Evolutionary conservation across 768 basidiomycete genomes (phyloP), one percentile per base, ranked within the genome.

Genomic region (Suillus subaureus): DNA sequence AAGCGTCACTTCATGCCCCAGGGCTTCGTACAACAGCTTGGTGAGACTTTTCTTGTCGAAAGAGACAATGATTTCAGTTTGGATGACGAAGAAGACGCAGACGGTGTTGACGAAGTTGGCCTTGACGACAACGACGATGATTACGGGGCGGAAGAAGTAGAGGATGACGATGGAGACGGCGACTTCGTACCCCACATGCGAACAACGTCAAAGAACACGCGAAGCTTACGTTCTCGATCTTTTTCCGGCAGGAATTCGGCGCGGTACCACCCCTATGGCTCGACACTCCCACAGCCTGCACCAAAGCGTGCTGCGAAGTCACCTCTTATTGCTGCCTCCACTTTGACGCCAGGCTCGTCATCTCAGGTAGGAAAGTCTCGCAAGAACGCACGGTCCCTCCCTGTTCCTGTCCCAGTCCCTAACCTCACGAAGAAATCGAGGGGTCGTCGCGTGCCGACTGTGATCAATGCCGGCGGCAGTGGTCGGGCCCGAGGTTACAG

Each of bases 381-480:
- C 65, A 75, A 78, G 69, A 79, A 79, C 55, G 65, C 76, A 16
- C 78, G 83, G 39, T 79, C 77, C 33, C 73, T 86, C 6, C 85
- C 84, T 31, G 74, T 87, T 21, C 89, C 89, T 51, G 77, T 89
- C 12, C 88, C 89, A 37, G 83, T 90, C 5, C 89, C 89, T 1
- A 86, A 89, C 73, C 81, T 90, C 49, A 90, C 84, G 15, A 90
- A 90, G 77, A 89, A 89, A 69, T 87, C 85, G 52, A 80, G 89
- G n/a, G 89, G 89, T 13, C 81, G 89, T 23, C 78, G 87, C 40
- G 89, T 90, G 37, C 89, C 89, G 1, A 86, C 85, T 21, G 77
- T 85, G 63, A 73, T 72, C 49, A 75, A 75, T 18, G 62, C 83
- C 57, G 69, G 43, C 56, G 61, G 49, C 69, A 60, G 43, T 9